A percentile compares a stretch with the other conserved stretches of the same genome.
Conservation (phyloP, 805 yeast species). For the Candida quercuum region DNA sequence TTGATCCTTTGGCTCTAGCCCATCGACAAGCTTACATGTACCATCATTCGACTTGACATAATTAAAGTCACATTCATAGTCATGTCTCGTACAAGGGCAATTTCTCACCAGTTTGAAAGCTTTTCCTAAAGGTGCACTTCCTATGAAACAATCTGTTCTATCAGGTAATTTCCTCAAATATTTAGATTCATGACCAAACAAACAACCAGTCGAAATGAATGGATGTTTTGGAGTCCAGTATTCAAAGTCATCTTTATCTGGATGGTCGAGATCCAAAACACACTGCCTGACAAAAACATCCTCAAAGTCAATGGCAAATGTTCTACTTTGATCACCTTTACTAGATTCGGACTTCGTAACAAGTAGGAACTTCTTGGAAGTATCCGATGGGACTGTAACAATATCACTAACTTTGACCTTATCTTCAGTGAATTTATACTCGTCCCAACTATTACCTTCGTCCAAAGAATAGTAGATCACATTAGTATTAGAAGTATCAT, state of each 20-base stretch:
- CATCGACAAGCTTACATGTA: conserved; percentile 76
- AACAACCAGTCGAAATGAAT: conserved; percentile 40
- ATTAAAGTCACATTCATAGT: conserved; percentile 93
- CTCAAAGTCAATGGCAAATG: conserved; percentile 53
- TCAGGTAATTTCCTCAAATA: conserved; percentile 53
- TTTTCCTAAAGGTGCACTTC: conserved; percentile 44
- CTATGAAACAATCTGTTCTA: conserved; percentile 61
- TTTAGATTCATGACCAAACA: conserved; percentile 68
- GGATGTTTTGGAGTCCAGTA: conserved; percentile 61
- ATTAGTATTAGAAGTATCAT: conserved; percentile 52
- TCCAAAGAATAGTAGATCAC: conserved; percentile 62
- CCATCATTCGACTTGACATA: conserved; percentile 68
- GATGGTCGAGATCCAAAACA: conserved; percentile 37
- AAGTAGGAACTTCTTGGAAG: conserved; percentile 69
- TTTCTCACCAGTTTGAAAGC: conserved; percentile 54
- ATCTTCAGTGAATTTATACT: conserved; percentile 54
- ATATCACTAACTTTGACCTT: conserved; percentile 60
- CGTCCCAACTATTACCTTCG: conserved; percentile 74
- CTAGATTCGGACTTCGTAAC: conserved; percentile 43
- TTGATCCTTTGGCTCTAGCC: conserved; percentile 61
- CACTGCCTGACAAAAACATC: conserved; percentile 50
- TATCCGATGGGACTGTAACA: conserved; percentile 87
- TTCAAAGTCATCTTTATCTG: conserved; percentile 52
- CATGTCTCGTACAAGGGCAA: conserved; percentile 82
- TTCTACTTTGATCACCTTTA: conserved; percentile 39